Evolutionary conservation across 2,329 filamentous ascomycete species (phyloP).

Genomic region (Phyllachora maydis): DNA sequence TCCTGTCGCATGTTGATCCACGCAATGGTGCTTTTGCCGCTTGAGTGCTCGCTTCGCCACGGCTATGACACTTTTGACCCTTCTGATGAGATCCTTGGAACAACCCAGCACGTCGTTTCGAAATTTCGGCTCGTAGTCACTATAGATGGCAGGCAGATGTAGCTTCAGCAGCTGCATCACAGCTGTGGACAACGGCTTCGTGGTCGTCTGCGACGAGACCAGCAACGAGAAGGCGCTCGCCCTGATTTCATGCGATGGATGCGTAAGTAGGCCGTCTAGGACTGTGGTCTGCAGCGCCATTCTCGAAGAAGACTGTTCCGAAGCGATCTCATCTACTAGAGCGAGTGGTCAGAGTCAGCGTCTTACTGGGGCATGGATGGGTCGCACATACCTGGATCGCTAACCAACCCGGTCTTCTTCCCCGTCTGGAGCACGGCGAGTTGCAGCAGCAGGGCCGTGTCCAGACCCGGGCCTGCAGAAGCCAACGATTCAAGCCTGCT

Average conservation of each 20-base stretch:
- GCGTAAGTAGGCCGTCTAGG: constrained; percentile 29
- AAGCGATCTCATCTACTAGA: no score
- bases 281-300: constrained; percentile 18
- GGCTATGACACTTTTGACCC: constrained; percentile 46
- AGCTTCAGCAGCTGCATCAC: constrained; percentile 41
- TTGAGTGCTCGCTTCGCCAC: constrained; percentile 25
- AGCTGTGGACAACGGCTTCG: constrained; percentile 44
- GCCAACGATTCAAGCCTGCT: no score
- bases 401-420: constrained; percentile 48
- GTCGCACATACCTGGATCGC: constrained; percentile 34
- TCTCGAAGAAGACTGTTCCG: constrained; percentile 5
- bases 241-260: constrained; percentile 43
- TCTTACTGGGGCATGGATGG: constrained; percentile 1
- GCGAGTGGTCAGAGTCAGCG: no score
- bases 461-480: no score
- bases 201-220: constrained; percentile 53
- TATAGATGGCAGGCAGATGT: constrained; percentile 52
- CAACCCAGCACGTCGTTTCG: constrained; percentile 62
- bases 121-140: constrained; percentile 72
- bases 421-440: constrained; percentile 49
- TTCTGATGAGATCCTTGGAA: constrained; percentile 55
- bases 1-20: constrained; percentile 1
- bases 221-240: constrained; percentile 68
- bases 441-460: constrained; percentile 18
- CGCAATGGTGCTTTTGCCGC: constrained; percentile 8